These are phyloP conservation scores for Wickerhamomyces chaumierensis DNA, from an alignment of 805 yeast genomes.

Conservation along the genomic window DNA sequence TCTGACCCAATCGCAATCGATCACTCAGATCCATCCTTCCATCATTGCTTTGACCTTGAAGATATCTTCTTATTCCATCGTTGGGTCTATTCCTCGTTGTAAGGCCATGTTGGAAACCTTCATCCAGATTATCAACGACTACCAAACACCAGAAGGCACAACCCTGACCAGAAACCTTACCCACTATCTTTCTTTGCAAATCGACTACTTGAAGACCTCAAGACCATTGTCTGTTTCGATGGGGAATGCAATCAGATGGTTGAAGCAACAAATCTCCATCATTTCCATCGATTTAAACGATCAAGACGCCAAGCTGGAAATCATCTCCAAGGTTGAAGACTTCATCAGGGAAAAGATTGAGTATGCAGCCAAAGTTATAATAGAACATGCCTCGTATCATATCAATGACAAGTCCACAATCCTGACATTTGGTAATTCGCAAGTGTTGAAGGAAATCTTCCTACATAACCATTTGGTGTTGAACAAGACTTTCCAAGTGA, in stretches of 20 bases:
- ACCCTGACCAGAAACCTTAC: slow-evolving; percentile 83
- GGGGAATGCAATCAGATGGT: slow-evolving; percentile 98
- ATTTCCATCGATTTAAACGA: slow-evolving; percentile 59
- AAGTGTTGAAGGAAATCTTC: slow-evolving; percentile 68
- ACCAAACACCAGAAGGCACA: slow-evolving; percentile 75
- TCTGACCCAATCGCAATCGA: slow-evolving; percentile 13
- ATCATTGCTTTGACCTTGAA: slow-evolving; percentile 69
- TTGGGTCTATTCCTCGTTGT: slow-evolving; percentile 85
- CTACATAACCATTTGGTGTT: slow-evolving; percentile 50
- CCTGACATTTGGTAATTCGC: slow-evolving; percentile 80
- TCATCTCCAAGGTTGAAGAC: slow-evolving; percentile 61
- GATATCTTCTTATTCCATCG: slow-evolving; percentile 72
- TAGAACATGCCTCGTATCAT: slow-evolving; percentile 68
- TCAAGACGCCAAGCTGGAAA: slow-evolving; percentile 47
- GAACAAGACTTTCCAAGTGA: slow-evolving; percentile 64
- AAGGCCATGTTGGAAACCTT: slow-evolving; percentile 77
- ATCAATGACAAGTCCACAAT: slow-evolving; percentile 69
- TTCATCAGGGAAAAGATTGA: slow-evolving; percentile 81
- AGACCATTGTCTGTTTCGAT: slow-evolving; percentile 86
- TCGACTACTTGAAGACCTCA: slow-evolving; percentile 82
- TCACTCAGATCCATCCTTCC: slow-evolving; percentile 71
- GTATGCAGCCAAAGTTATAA: slow-evolving; percentile 71
- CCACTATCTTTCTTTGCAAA: slow-evolving; percentile 79
- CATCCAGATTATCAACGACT: slow-evolving; percentile 67
- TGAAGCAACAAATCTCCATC: slow-evolving; percentile 83